A percentile compares a stretch with the other conserved stretches of the same genome.
These are phyloP conservation scores for Orbilia javanica DNA, from an alignment of 2,329 filamentous ascomycete genomes.

Conservation along the genomic window DNA sequence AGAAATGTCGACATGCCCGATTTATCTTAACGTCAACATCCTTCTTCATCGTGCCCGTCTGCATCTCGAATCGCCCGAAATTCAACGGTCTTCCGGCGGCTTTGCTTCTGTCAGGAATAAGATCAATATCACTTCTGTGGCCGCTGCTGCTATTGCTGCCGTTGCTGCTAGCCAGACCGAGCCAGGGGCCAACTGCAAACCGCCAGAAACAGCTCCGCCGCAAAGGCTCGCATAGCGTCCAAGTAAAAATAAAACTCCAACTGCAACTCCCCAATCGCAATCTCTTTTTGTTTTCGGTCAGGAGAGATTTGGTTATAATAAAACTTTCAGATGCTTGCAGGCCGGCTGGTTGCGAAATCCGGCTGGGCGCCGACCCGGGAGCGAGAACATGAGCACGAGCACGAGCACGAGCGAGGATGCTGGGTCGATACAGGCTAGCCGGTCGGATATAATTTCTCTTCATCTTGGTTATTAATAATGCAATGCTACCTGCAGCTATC, in stretches of 20 bases:
- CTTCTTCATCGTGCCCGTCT: no score
- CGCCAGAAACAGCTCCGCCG: slow-evolving; percentile 16
- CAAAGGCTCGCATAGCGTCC: background rate
- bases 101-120: no score
- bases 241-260: background rate
- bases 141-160: background rate
- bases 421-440: slow-evolving; percentile 2
- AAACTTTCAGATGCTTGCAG: slow-evolving; percentile 18
- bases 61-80: slow-evolving; percentile 13
- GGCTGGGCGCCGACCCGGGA: slow-evolving; percentile 10
- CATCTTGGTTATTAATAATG: background rate
- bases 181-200: slow-evolving; percentile 4
- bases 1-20: slow-evolving; percentile 23
- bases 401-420: no score
- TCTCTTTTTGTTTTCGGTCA: background rate
- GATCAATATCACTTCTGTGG: no score
- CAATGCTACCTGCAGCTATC: no score
- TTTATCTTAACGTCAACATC: slow-evolving; percentile 1
- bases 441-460: slow-evolving; percentile 2
- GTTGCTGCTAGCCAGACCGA: background rate
- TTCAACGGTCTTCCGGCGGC: slow-evolving; percentile 3
- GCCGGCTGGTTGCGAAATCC: slow-evolving; percentile 1
- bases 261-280: background rate
- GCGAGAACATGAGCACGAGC: no score
- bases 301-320: slow-evolving; percentile 6